Conservation (phyloP, 345 rosid genomes). For the Nasturtium officinale region DNA sequence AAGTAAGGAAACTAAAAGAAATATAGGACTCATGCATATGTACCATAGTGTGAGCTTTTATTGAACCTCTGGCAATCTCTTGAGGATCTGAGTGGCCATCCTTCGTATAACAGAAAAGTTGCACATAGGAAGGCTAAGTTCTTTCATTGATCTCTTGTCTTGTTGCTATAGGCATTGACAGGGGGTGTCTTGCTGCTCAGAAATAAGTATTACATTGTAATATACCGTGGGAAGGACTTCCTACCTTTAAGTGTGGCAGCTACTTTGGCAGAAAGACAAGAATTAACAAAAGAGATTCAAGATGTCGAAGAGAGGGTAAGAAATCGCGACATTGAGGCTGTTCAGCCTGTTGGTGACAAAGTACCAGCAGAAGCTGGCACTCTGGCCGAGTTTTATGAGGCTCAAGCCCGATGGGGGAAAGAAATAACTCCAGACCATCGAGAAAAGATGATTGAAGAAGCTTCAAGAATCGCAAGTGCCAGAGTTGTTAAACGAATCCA, state of each 20-base stretch:
- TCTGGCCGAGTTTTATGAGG: conserved; percentile 95
- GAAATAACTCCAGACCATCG: conserved; percentile 74
- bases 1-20: not conserved
- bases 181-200: conserved; percentile 93
- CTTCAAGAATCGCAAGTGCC: conserved; percentile 63
- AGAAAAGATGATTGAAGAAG: conserved; percentile 90
- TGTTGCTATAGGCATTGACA: conserved; percentile 63
- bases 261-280: conserved; percentile 84
- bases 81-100: conserved; percentile 9
- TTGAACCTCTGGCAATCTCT: not conserved
- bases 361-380: conserved; percentile 81
- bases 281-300: conserved; percentile 72
- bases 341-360: conserved; percentile 53
- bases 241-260: conserved; percentile 84
- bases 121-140: conserved; percentile 13
- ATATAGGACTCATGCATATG: not conserved
- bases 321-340: conserved; percentile 49
- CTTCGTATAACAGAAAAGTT: not conserved
- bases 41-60: conserved; percentile 16
- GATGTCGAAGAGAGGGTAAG: conserved; percentile 83
- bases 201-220: conserved; percentile 88
- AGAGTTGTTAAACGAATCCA: conserved; percentile 73
- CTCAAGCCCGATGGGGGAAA: conserved; percentile 94
- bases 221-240: conserved; percentile 98
- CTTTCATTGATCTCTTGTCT: conserved; percentile 13